phyloP scores from a whole-genome alignment of 495 filamentous ascomycete species.

The Terfezia claveryi region DNA sequence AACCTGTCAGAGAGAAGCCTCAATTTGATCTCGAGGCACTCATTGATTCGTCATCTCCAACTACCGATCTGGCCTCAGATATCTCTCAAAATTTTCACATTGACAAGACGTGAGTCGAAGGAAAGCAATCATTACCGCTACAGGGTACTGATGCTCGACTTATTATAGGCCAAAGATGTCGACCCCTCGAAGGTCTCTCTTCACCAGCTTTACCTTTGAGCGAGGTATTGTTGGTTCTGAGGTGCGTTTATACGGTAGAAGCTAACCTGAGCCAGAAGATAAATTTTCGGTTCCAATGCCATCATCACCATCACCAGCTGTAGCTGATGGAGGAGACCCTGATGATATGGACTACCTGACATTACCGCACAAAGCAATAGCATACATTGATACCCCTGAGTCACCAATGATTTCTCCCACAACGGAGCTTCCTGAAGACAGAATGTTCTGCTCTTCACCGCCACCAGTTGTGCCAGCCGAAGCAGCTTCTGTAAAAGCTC shows the following conservation, averaged over 20 bases:
- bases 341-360: constrained; percentile 87
- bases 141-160: not conserved
- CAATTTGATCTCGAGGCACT: constrained; percentile 21
- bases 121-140: not conserved
- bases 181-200: constrained; percentile 81
- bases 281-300: constrained; percentile 35
- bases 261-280: not conserved
- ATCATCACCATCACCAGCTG: constrained; percentile 31
- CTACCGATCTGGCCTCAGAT: constrained; percentile 72
- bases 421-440: constrained; percentile 20
- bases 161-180: constrained; percentile 58
- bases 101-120: constrained; percentile 20
- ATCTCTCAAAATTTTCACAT: constrained; percentile 92
- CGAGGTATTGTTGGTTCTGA: constrained; percentile 42
- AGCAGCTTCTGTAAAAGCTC: constrained; percentile 32
- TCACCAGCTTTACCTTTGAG: constrained; percentile 35
- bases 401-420: constrained; percentile 30
- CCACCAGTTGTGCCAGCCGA: constrained; percentile 25
- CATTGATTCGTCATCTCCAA: constrained; percentile 68
- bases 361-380: constrained; percentile 56
- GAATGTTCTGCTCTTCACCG: constrained; percentile 28
- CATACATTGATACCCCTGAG: constrained; percentile 29
- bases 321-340: not conserved
- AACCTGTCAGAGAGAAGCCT: too few species aligned
- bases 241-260: constrained; percentile 42